Base-by-base conservation (phyloP, 164 flowering plant genomes). In the Houttuynia cordata region DNA sequence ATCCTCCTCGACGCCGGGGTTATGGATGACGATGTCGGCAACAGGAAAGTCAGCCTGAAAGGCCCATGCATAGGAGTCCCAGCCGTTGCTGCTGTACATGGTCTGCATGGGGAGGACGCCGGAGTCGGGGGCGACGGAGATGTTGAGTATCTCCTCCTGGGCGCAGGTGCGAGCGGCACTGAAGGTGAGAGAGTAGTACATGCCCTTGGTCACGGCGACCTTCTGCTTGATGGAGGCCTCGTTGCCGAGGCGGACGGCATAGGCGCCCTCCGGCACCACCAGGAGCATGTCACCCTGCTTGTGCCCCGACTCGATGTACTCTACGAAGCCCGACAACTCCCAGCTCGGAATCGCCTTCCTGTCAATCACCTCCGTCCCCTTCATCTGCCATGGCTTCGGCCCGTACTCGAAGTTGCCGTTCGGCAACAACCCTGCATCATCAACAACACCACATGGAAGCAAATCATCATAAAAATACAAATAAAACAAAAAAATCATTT, bases 1-100 rank as follows among this genome's bases (percentile, higher is more conserved):
- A 65, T 94, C 97, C 64, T 94, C 97, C 70, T 88, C 96, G 0
- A 75, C 88, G 0, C 97, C 99, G 0, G 99, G 96, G 58, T 86
- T 80, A 42, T 86, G 93, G 50, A 86, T 75, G 2, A 64, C 21
- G 18, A 83, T 54, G 58, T 78, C 81, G 6, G 68, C 57, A 40
- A 51, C 75, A 0, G 63, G 15, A 6, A 7, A 56, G 10, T 68
- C 73, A 0, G 88, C 84, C 34, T 70, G 62, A 66, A 80, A 86
- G 1, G 74, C 85, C 82, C 87, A 80, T 0, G 84, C 67, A 34
- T 80, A 81, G 0, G 85, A 68, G 49, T 83, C 87, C 88, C 87
- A 83, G 0, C 88, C 88, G 25, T 62, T 73, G 75, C 87, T 82
- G 51, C 88, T 82, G 34, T 86, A 86, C 77, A 80, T 42, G 0